A percentile compares a stretch with the other conserved stretches of the same genome.
phyloP scores from a whole-genome alignment of 768 basidiomycete genomes.

The Hirschioporus abietinus region DNA sequence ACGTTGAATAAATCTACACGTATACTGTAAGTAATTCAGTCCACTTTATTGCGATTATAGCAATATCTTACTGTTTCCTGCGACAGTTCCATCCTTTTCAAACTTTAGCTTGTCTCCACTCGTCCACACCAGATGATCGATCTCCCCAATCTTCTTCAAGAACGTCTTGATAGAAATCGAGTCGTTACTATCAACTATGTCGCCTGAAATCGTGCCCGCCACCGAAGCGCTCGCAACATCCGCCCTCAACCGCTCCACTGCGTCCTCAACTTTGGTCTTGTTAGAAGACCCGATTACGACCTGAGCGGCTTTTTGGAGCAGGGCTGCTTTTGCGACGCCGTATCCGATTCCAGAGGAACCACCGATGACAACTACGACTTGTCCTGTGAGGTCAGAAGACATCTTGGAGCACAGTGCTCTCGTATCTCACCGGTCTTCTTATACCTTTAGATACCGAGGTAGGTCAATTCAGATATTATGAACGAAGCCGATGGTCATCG shows the following conservation, averaged over 20 bases:
- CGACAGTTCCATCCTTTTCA: not conserved
- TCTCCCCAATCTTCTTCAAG: slow-evolving; percentile 7
- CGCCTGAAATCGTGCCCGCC: slow-evolving; percentile 7
- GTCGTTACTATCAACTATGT: slow-evolving; percentile 6
- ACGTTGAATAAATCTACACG: slow-evolving; percentile 8
- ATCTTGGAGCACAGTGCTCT: not conserved
- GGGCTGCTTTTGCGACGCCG: slow-evolving; percentile 7
- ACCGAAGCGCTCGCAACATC: not conserved
- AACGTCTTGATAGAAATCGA: slow-evolving; percentile 8
- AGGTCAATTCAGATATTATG: no score
- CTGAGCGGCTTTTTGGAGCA: slow-evolving; percentile 1
- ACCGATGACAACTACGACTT: slow-evolving; percentile 11
- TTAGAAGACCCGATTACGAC: slow-evolving; percentile 11
- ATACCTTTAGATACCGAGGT: no score
- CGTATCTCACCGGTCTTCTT: no score
- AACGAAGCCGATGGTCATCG: no score
- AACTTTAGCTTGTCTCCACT: slow-evolving; percentile 8
- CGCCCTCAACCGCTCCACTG: slow-evolving; percentile 4
- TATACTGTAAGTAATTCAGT: no score
- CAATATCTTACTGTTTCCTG: not conserved
- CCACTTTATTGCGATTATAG: no score
- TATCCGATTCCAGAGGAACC: slow-evolving; percentile 13
- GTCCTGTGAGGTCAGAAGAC: slow-evolving; percentile 4
- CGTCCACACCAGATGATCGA: slow-evolving; percentile 13
- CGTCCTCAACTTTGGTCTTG: slow-evolving; percentile 4